Evolutionary conservation across 1,284 basidiomycete genomes (phyloP), one percentile per base, ranked within the genome.

Genomic region (Schizopora paradoxa): DNA sequence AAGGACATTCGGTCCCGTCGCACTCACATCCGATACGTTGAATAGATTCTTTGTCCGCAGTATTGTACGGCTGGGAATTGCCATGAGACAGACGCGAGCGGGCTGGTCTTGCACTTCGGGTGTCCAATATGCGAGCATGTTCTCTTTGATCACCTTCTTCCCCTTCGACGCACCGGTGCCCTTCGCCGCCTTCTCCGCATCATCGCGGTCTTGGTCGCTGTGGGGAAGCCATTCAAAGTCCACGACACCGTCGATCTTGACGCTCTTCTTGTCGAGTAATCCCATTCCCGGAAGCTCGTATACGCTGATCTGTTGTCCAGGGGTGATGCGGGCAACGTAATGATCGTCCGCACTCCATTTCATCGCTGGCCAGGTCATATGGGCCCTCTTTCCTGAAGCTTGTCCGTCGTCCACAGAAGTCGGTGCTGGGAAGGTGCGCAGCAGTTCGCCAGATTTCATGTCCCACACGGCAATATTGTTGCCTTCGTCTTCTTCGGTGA

Each of bases 201-300:
- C 86, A 51, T 90, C 86, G 48, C 72, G 78, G 57, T 94, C 93
- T 66, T 84, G 89, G 59, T 97, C 94, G 48, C 90, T 85, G 53
- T 87, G 78, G 26, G 96, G 96, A 60, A 91, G 93, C 96, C 96
- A 99, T 69, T 99, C 96, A 66, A 99, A 99, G 69, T 99, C 96
- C 55, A 94, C 77, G 28, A 99, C 95, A 19, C 95, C 96, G 58
- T 99, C 94, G 50, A 99, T 90, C 73, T 98, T 98, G 68, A 99
- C 73, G 57, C 87, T 91, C 74, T 98, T 99, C 72, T 97, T 98
- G 58, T 92, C 95, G 51, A 98, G 79, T 43, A 99, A 73, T 58
- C 85, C 83, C 93, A 99, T 97, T 50, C 79, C 77, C 10, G 96
- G 96, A 45, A 95, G 79, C 67, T 97, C 92, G 67, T 99, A 94